phyloP scores from a whole-genome alignment of 2,329 filamentous ascomycete species.

The Pseudogymnoascus sp. region DNA sequence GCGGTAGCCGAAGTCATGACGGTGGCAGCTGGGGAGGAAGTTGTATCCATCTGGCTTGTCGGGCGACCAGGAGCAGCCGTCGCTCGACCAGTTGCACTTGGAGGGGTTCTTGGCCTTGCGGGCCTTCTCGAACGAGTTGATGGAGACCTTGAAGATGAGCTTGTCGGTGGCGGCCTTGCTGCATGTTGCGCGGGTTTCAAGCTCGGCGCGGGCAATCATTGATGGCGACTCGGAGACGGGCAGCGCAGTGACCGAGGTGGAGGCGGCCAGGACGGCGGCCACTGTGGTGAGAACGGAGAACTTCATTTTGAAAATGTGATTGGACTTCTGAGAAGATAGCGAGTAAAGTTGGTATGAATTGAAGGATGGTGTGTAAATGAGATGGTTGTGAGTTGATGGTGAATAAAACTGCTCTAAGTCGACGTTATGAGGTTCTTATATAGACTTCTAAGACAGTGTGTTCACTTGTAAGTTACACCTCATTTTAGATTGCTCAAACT shows the following conservation, averaged over 20 bases:
- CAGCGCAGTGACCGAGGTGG: background rate
- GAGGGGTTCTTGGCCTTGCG: slow-evolving; percentile 34
- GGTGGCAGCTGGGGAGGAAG: slow-evolving; percentile 38
- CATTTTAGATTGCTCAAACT: background rate
- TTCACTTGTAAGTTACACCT: background rate
- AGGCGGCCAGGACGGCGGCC: background rate
- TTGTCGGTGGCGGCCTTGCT: slow-evolving; percentile 33
- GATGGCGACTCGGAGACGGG: background rate
- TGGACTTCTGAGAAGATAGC: background rate
- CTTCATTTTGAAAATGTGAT: background rate
- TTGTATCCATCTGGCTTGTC: slow-evolving; percentile 38
- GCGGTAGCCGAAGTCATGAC: slow-evolving; percentile 49
- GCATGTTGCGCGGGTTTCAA: background rate
- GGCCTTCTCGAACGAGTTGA: slow-evolving; percentile 34
- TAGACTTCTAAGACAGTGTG: background rate
- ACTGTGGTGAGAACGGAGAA: background rate
- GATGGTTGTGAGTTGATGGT: background rate
- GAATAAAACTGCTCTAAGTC: background rate
- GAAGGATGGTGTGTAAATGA: background rate
- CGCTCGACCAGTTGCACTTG: slow-evolving; percentile 33
- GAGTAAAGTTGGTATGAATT: background rate
- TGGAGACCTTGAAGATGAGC: slow-evolving; percentile 37
- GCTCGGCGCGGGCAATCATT: background rate
- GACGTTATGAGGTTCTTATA: background rate
- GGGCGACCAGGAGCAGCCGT: slow-evolving; percentile 35